Base-by-base conservation (phyloP, 805 yeast species). In the Metschnikowia vanudenii region DNA sequence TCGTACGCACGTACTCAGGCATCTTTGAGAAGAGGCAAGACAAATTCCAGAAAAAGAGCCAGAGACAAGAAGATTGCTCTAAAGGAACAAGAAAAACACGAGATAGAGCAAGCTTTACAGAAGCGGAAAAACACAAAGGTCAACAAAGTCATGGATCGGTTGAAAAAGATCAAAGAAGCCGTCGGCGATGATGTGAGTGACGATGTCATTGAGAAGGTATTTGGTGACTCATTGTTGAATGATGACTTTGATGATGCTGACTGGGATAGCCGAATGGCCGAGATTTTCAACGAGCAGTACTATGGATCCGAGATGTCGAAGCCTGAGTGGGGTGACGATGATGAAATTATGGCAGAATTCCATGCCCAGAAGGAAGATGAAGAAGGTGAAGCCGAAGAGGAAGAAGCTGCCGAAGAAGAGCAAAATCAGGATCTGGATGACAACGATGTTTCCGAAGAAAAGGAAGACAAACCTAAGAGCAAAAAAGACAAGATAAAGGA, bases 1-100 rank as follows among this genome's bases (percentile, higher is more conserved):
- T 85, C 96, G 14, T 94, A 92, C 71, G 97, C 98, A 2, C 89
- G 99, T 78, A 84, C 75, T 36, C 97, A 90, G 67, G 96, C 94
- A 19, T 89, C 98, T 0, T 75, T 90, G 61, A 83, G 99, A 70
- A 78, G 99, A 62, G 81, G 85, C 17, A 82, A 81, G 42, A 76
- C 82, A 50, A 80, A 83, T 55, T 65, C 85, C 11, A 80, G 99
- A 57, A 89, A 89, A 72, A 81, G 84, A 65, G 84, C 84, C 65
- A 82, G 98, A 71, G 88, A 88, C 37, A 79, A 76, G 61, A 80
- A 82, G 64, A 77, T 71, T 39, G 85, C 80, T 37, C 75, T 69
- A 40, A 79, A 75, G 46, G 69, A 65, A 36, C 68, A 75, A 52
- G 82, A 77, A 50, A 76, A 79, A 44, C 65, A 71, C 49, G 77